Base-by-base conservation (phyloP, 2,329 filamentous ascomycete genomes). In the Penicillium expansum region DNA sequence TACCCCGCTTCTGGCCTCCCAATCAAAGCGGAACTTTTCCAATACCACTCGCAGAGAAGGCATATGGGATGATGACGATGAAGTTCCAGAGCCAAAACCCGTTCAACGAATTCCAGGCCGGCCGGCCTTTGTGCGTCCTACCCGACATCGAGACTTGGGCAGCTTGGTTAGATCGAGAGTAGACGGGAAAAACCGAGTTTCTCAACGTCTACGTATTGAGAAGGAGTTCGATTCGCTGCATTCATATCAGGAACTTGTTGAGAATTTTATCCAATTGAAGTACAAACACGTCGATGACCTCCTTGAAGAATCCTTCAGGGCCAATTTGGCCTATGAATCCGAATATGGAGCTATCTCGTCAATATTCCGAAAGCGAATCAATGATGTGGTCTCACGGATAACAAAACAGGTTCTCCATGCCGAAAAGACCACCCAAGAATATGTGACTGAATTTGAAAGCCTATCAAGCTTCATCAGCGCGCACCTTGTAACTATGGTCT, bases 51-150 rank as follows among this genome's bases (percentile, higher is more conserved):
- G 24, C 24, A 41, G 24, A 37, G 20, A n/a, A 20, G 44, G 37
- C 16, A 43, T 55, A 29, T 55, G 50, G 43, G 55, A 57, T 29
- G 55, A 57, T 3, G 55, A 55, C 14, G 51, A 57, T 5, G 38
- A 57, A 11, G 22, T 24, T 11, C 39, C 22, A 20, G 32, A 48
- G 5, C 33, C 48, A 32, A 16, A 37, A 11, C 41, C 54, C 13
- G 29, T 30, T 14, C 14, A 30, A 22, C 38, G n/a, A n/a, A 16
- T 20, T 14, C 52, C 43, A 32, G 27, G 44, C 7, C 52, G 30
- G 22, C 18, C 45, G 3, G n/a, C 10, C 14, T 43, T 35, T 38
- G 20, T 20, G 16, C 52, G 48, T 11, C 20, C 54, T 16, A 7
- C 27, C 8, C 11, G 16, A 7, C 48, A 56, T 27, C 48, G 48